Percentiles rank a stretch among this genome's conserved stretches.
phyloP scores from a whole-genome alignment of 2,329 filamentous ascomycete species.

The Aspergillus sp. region DNA sequence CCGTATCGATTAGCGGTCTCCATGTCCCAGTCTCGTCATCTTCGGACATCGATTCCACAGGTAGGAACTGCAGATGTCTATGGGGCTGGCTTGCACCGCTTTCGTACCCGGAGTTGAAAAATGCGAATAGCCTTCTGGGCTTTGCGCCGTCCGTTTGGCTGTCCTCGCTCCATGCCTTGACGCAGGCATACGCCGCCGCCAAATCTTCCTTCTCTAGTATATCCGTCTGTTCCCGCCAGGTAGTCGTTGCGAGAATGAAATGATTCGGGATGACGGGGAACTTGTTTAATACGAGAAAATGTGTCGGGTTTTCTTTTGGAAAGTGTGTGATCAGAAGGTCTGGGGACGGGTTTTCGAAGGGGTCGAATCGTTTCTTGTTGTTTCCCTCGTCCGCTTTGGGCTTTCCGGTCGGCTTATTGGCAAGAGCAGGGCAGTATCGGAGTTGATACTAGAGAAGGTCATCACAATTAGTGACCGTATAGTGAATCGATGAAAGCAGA shows the following conservation, averaged over 20 bases:
- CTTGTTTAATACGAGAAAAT: conserved; percentile 49
- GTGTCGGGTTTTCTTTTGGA: conserved; percentile 34
- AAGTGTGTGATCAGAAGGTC: conserved; percentile 45
- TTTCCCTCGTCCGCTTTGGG: conserved; percentile 22
- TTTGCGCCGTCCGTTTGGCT: conserved; percentile 1
- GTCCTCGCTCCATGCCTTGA: conserved; percentile 39
- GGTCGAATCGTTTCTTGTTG: conserved; percentile 38
- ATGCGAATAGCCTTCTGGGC: conserved; percentile 43
- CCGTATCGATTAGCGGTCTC: conserved; percentile 50
- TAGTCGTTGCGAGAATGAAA: conserved; percentile 50
- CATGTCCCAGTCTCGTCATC: conserved; percentile 38
- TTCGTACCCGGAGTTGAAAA: conserved; percentile 51
- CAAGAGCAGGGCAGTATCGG: conserved; percentile 50
- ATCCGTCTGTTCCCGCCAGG: conserved; percentile 45
- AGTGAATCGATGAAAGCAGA: background rate
- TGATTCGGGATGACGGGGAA: conserved; percentile 51
- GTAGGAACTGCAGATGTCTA: conserved; percentile 50
- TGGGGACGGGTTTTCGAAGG: conserved; percentile 44
- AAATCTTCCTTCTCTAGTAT: conserved; percentile 46
- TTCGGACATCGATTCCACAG: conserved; percentile 45
- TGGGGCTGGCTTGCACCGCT: conserved; percentile 51
- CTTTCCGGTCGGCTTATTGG: conserved; percentile 40
- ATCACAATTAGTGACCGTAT: background rate
- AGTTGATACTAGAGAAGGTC: conserved; percentile 44
- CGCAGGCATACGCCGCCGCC: conserved; percentile 41